Percentiles rank a stretch among this genome's conserved stretches.
phyloP scores from a whole-genome alignment of 495 filamentous ascomycete genomes.

The Aspergillus asperescens region DNA sequence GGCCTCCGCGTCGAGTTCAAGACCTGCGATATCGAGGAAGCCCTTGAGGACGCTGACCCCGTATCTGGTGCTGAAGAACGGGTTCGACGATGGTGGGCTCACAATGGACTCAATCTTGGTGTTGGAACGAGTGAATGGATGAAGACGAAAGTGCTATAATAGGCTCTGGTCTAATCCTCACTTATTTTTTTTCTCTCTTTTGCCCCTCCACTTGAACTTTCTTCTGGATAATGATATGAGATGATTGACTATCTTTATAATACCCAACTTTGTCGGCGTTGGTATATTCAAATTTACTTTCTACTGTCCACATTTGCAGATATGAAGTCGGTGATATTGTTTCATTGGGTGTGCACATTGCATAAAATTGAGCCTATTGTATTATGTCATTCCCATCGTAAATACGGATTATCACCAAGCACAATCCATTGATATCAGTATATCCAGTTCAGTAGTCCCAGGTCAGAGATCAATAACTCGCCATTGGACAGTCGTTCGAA shows the following conservation, averaged over 20 bases:
- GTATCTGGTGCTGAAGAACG: constrained; percentile 55
- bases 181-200: background rate
- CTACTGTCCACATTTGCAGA: background rate
- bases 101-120: constrained; percentile 80
- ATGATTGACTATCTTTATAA: constrained; percentile 7
- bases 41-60: constrained; percentile 76
- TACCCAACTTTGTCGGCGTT: constrained; percentile 15
- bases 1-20: constrained; percentile 82
- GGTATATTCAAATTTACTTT: background rate
- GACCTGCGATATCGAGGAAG: constrained; percentile 92
- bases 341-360: background rate
- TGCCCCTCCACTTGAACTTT: background rate
- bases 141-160: constrained; percentile 62
- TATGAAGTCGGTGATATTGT: background rate
- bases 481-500: too few relatives aligned
- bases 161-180: background rate
- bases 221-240: background rate
- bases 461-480: background rate
- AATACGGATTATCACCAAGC: background rate
- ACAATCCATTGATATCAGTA: background rate
- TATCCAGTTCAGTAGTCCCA: background rate
- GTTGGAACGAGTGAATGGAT: constrained; percentile 91
- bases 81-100: constrained; percentile 83
- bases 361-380: background rate
- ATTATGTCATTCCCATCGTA: background rate